Evolutionary conservation across 2,329 filamentous ascomycete species (phyloP), one percentile per base, ranked within the genome.

Genomic region (Trichoderma citrinoviride): DNA sequence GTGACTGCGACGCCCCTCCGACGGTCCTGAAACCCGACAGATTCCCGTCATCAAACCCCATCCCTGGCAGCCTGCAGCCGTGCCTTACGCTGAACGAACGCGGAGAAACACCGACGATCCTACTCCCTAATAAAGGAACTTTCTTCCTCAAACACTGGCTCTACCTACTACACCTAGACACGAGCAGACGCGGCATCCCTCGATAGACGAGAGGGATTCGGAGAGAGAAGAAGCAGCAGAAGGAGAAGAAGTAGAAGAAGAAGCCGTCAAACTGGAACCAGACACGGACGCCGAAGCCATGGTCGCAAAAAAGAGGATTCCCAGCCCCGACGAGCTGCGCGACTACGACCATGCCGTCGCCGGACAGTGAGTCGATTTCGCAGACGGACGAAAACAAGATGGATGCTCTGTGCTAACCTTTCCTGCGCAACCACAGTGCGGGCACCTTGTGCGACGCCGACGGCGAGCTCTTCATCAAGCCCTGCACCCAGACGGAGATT

Each of bases 401-500:
- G 14, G 10, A 7, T 37, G 47, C 14, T n/a, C 19, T 43, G 37
- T 60, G 55, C 65, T 64, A 47, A 64, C 25, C 41, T 43, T 6
- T 43, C 41, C 23, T 57, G 47, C 54, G 44, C 25, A 23, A 23
- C 37, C 23, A 21, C 74, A 97, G 93, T 79, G 93, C 96, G 70
- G 95, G 95, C 69, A 94, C 96, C 53, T 86, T 96, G 71, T 93
- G 90, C 74, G 92, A 96, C 73, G 82, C 85, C 63, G 87, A 91
- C 61, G 95, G 95, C 74, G 87, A 90, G 68, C 82, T 98, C 40
- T 91, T 99, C 75, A 92, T 97, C 74, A 99, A 99, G 78, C 95
- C 95, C 19, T 98, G 94, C 77, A 96, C 91, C 0, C 80, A 87
- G 68, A 83, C 88, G 68, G 95, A 99, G 79, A 87, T 98, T 71